Evolutionary conservation across 306 rosid genomes (phyloP).

Genomic region (Trichosanthes cucumerina): DNA sequence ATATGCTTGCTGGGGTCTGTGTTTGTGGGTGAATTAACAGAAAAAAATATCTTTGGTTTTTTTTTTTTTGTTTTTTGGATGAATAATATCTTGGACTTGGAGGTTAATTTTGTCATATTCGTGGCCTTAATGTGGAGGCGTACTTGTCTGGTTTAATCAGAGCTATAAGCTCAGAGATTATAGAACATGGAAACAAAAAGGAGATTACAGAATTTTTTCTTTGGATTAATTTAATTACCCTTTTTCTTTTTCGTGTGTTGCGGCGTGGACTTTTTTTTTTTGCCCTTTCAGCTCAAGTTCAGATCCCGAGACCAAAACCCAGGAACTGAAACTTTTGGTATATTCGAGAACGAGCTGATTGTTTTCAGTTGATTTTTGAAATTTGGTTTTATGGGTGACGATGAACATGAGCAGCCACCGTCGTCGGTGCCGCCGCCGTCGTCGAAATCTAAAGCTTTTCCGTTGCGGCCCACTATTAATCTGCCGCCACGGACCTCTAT

Average conservation of each 20-base stretch:
- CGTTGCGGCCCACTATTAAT: constrained; percentile 35
- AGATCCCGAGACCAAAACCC: constrained; percentile 30
- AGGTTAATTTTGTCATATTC: background rate
- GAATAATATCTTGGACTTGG: background rate
- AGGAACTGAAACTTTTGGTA: background rate
- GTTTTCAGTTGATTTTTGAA: background rate
- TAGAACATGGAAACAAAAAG: background rate
- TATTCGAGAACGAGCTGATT: background rate
- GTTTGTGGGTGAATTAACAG: no score
- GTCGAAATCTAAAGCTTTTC: constrained; percentile 7
- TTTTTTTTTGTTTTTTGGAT: no score
- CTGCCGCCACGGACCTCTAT: constrained; percentile 52
- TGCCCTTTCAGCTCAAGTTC: constrained; percentile 17
- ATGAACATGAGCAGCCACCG: constrained; percentile 16
- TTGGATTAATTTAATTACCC: background rate
- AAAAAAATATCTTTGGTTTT: no score
- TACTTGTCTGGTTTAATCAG: background rate
- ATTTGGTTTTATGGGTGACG: constrained; percentile 35
- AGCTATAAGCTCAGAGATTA: background rate
- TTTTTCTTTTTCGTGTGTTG: background rate
- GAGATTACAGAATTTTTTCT: background rate
- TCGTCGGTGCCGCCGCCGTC: constrained; percentile 18
- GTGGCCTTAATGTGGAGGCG: background rate
- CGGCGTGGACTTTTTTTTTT: constrained; percentile 52
- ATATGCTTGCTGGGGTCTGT: no score